Base-by-base conservation (phyloP, 768 basidiomycete genomes). In the Mycena chlorophos region DNA sequence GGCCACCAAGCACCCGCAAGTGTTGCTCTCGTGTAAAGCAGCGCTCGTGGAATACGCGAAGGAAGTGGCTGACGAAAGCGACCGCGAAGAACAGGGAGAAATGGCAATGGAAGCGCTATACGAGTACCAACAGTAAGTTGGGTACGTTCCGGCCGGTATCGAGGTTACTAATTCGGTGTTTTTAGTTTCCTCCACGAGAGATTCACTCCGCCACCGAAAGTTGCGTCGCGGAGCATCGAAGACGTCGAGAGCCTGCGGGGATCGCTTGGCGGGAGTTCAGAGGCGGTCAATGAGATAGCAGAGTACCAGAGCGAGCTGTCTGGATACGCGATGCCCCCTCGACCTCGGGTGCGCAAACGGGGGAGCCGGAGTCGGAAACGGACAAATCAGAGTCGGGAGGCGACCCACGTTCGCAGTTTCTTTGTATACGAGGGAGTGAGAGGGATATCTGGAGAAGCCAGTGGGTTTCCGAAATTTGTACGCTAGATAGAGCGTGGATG, bases 1-100 rank as follows among this genome's bases (percentile, higher is more conserved):
- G 55, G 70, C 74, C 16, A 74, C 75, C 66, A 78, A 75, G 65
- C 74, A 81, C 61, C 53, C 77, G 51, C 74, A 80, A 46, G 67
- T 72, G 19, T 61, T 83, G 8, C 65, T 83, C 20, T 73, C 73
- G 29, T 75, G 72, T 58, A 76, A 75, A 58, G 63, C 68, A 12
- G 78, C 81, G 19, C 64, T 83, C 20, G 58, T 60, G 6, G 74
- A 74, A n/a, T 77, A 71, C 60, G 56, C 76, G 14, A 49, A 66
- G 19, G 75, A 77, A 25, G 60, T 69, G 19, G 54, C 56, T 22
- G 63, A 61, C 23, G 58, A 52, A 30, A 57, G 57, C 23, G 63
- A 68, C 23, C 42, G 47, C 5, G 61, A 55, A 16, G 49, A 58
- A n/a, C 68, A 72, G 20, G 55, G 67, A 17, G 64, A 62, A 51